Evolutionary conservation across 306 rosid species (phyloP).

Genomic region (Crataegus laevigata): DNA sequence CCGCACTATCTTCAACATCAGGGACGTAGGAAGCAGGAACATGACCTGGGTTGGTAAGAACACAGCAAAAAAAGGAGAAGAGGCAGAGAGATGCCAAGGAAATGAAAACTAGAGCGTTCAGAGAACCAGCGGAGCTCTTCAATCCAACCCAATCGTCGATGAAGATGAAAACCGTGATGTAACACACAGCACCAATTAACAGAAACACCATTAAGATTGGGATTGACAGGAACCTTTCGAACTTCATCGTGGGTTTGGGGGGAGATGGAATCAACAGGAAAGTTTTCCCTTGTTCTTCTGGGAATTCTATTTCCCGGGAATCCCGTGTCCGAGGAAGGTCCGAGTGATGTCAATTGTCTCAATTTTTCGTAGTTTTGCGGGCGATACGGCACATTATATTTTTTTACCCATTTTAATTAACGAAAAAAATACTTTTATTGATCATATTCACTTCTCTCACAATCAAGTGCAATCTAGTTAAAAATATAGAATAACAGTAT

Average conservation of each 20-base stretch:
- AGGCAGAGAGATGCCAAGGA: slow-evolving; percentile 42
- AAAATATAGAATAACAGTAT: too few relatives aligned
- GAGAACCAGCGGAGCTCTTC: slow-evolving; percentile 52
- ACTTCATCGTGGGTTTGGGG: slow-evolving; percentile 25
- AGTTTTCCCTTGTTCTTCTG: neutral
- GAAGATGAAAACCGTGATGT: slow-evolving; percentile 58
- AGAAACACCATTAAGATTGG: slow-evolving; percentile 49
- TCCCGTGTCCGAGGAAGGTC: neutral
- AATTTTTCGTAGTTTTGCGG: too few relatives aligned
- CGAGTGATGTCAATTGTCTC: too few relatives aligned
- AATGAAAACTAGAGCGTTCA: slow-evolving; percentile 51
- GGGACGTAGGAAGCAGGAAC: slow-evolving; percentile 72
- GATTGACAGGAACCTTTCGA: slow-evolving; percentile 38
- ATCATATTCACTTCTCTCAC: too few relatives aligned
- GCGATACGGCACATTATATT: too few relatives aligned
- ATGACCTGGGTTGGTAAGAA: slow-evolving; percentile 68
- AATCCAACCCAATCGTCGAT: slow-evolving; percentile 66
- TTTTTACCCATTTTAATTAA: too few relatives aligned
- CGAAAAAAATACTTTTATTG: too few relatives aligned
- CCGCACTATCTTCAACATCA: slow-evolving; percentile 49
- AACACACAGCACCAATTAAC: slow-evolving; percentile 43
- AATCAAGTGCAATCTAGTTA: too few relatives aligned
- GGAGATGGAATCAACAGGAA: neutral
- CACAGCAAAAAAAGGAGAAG: slow-evolving; percentile 63
- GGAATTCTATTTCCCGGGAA: slow-evolving; percentile 1